Base-by-base conservation (phyloP, 345 rosid species). In the Citrus cavaleriei region DNA sequence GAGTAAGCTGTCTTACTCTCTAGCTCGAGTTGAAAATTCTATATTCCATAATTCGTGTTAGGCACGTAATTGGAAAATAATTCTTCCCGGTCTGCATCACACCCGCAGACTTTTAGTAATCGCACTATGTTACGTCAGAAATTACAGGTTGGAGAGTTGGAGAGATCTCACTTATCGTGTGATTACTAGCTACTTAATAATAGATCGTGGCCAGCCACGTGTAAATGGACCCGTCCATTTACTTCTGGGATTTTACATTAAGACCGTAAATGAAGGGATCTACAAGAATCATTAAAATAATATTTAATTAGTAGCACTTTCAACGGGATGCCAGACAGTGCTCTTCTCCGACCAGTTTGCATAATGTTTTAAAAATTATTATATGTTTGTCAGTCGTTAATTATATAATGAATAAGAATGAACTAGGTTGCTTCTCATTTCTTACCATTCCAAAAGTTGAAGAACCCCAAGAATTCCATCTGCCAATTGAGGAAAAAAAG, bases 391-490 rank as follows among this genome's bases (percentile, higher is more conserved):
- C 16, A 12, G 16, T 54, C 19, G 19, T 37, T n/a, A 34, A 58
- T 10, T 13, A 34, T 10, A 2, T 7, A 7, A 7, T 65, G 6
- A 3, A 30, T 32, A 40, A 5, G 18, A 54, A 30, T 51, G 37
- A 13, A 25, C 35, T n/a, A 42, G 28, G 74, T 38, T 72, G 68
- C 68, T 42, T 63, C 79, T 6, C 4, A 10, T n/a, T 10, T 46
- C 81, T 70, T 82, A 89, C 92, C 89, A 68, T 87, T 86, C 88
- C 84, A 83, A 63, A 79, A 89, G 62, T 83, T 72, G 75, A 81
- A 84, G 73, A 72, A 84, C 62, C 84, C 82, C 76, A 86, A 64
- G 51, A 87, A 83, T 25, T 83, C 78, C 92, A 89, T 84, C 89
- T 89, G 86, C 72, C 38, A 38, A 38, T 7, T 8, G 10, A 1